Base-by-base conservation (phyloP, 345 rosid genomes). In the Boechera stricta region DNA sequence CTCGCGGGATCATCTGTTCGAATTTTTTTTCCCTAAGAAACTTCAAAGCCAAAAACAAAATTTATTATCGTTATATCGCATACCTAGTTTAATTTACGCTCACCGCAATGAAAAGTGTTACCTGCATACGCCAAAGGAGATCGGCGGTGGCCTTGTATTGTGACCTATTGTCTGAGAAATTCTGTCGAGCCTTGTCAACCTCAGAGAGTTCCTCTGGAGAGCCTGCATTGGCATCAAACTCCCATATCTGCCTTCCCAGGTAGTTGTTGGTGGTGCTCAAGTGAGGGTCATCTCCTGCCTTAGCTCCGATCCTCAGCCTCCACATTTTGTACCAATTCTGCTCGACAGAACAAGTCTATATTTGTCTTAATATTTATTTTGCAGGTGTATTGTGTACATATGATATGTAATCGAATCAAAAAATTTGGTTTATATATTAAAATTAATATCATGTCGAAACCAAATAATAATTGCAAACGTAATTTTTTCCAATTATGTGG, bases 201-300 rank as follows among this genome's bases (percentile, higher is more conserved):
- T 77, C 67, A 1, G 71, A 71, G 35, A 72, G 71, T 38, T 82
- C 85, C 18, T 79, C 74, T 3, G 82, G 68, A 10, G 80, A 54
- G 7, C 83, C 82, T 5, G 76, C 78, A 0, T 79, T 21, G 2
- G 74, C 73, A 64, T 76, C 82, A 56, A 75, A 84, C 52, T 79
- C 81, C 83, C 82, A 76, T 10, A 73, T 68, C 21, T 84, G 81
- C 3, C 81, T 69, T 5, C 83, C 82, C 0, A 72, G 36, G 49
- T 21, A 69, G 45, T 81, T 78, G 69, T 84, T 82, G 18, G 81
- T 81, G 55, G 75, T 78, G 60, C 7, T 45, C 70, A 81, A 60
- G 69, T 78, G 62, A 0, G 81, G 84, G 18, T 64, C 72, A 1
- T 73, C 58, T 44, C 81, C 86, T 35, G 70, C 73, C 31, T 75